Base-by-base conservation (phyloP, 139 green algal species). In the Tetratostichococcus sp. region DNA sequence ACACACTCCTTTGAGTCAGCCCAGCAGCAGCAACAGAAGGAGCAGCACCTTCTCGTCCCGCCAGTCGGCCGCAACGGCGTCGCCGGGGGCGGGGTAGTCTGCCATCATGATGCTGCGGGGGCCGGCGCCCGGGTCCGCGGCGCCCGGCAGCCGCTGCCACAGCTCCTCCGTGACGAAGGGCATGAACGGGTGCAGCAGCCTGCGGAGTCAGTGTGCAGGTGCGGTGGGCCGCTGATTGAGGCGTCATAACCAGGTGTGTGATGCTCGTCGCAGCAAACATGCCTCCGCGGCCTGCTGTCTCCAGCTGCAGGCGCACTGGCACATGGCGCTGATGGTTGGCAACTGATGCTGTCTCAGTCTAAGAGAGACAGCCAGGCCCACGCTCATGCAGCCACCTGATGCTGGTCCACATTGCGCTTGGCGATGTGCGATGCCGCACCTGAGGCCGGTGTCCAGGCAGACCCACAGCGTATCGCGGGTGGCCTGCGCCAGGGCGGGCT, bases 121-220 rank as follows among this genome's bases (percentile, higher is more conserved):
- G 43, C 28, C 1, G 71, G 28, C 67, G 67, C 30, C 30, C 19
- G 22, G 59, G 30, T 21, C 34, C 17, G 58, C 22, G 8, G 8
- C 39, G 8, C 79, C 71, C 32, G 89, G 93, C 68, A 97, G 83
- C 28, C 90, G 82, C 84, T 94, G 89, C 95, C 95, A 98, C 22
- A 98, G 85, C 82, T 97, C 91, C 88, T 99, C 95, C 6, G 95
- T 98, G 67, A 98, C 90, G 78, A 93, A 99, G 3, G 95, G 95
- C 91, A 98, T 98, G 89, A 97, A 95, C 28, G 95, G 95, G 84
- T 99, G 95, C 79, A 97, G 83, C 76, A 99, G 83, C 32, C 67
- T 82, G 34, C 85, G 26, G 50, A 5, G 19, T 62, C 50, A 17
- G 50, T 2, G 17, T 5, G 11, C 11, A 26, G 11, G 50, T 17